Percentiles rank a stretch among this genome's conserved stretches.
phyloP scores from a whole-genome alignment of 495 filamentous ascomycete genomes.

The Penicillium atrosanguineum region DNA sequence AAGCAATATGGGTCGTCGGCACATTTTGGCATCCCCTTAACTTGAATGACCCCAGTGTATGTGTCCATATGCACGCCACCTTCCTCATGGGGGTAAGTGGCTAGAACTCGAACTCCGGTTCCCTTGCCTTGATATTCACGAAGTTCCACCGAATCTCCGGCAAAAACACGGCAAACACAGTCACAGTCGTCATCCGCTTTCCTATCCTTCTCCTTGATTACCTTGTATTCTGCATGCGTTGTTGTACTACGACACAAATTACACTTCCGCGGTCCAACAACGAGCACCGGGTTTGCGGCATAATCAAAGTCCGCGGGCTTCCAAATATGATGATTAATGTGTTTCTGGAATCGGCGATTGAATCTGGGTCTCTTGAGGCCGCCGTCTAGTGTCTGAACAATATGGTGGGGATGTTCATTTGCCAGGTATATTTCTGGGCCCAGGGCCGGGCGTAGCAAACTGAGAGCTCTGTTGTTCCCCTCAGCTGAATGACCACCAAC shows the following conservation, averaged over 20 bases:
- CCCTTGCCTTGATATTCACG: not conserved
- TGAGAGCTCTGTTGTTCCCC: not conserved
- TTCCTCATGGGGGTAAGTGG: no score
- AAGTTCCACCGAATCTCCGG: no score
- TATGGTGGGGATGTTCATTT: conserved; percentile 22
- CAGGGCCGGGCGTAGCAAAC: not conserved
- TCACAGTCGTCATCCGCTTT: no score
- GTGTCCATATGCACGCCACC: no score
- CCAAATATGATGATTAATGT: conserved; percentile 17
- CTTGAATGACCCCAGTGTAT: no score
- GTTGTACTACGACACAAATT: conserved; percentile 9
- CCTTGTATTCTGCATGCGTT: no score
- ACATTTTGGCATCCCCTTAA: no score
- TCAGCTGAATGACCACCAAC: conserved; percentile 8
- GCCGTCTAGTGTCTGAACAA: conserved; percentile 8
- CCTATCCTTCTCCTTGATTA: no score
- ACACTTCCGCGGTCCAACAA: not conserved
- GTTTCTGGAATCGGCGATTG: conserved; percentile 11
- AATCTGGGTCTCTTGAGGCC: conserved; percentile 12
- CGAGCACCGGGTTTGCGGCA: not conserved
- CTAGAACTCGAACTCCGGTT: not conserved
- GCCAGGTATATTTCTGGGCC: conserved; percentile 10
- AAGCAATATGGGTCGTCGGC: no score
- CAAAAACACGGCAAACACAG: no score
- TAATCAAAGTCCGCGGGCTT: conserved; percentile 6